A percentile compares a stretch with the other conserved stretches of the same genome.
Evolutionary conservation across 495 filamentous ascomycete genomes (phyloP).

Genomic region (Xylaria cubensis): DNA sequence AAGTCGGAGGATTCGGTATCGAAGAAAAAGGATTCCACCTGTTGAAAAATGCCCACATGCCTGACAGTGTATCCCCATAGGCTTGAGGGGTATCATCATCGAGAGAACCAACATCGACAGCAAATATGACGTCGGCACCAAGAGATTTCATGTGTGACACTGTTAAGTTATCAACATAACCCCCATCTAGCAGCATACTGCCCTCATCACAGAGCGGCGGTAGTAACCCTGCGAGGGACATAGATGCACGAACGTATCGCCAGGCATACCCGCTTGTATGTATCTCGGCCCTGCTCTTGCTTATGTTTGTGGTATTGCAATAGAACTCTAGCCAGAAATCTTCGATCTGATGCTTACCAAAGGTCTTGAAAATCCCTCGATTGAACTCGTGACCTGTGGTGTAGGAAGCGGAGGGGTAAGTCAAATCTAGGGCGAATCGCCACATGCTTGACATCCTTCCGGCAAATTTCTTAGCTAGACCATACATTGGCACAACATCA

Average conservation of each 20-base stretch:
- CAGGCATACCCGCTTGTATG: conserved; percentile 96
- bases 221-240: conserved; percentile 91
- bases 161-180: conserved; percentile 96
- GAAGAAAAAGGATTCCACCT: conserved; percentile 95
- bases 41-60: conserved; percentile 91
- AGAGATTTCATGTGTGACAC: conserved; percentile 96
- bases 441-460: conserved; percentile 97
- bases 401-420: conserved; percentile 93
- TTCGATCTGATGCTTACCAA: conserved; percentile 95
- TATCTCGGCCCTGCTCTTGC: conserved; percentile 83
- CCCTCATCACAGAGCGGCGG: conserved; percentile 97
- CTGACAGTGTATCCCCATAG: conserved; percentile 94
- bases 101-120: conserved; percentile 89
- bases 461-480: conserved; percentile 94
- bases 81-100: conserved; percentile 89
- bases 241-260: conserved; percentile 94
- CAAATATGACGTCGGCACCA: conserved; percentile 92
- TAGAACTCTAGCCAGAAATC: conserved; percentile 99
- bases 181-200: conserved; percentile 93
- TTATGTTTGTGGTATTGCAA: conserved; percentile 98
- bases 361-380: conserved; percentile 97
- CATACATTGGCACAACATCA: conserved; percentile 95
- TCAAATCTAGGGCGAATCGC: conserved; percentile 94
- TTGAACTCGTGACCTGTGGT: conserved; percentile 99
- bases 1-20: conserved; percentile 87